phyloP scores from a whole-genome alignment of 2,329 filamentous ascomycete genomes.

The Diaporthe citri region DNA sequence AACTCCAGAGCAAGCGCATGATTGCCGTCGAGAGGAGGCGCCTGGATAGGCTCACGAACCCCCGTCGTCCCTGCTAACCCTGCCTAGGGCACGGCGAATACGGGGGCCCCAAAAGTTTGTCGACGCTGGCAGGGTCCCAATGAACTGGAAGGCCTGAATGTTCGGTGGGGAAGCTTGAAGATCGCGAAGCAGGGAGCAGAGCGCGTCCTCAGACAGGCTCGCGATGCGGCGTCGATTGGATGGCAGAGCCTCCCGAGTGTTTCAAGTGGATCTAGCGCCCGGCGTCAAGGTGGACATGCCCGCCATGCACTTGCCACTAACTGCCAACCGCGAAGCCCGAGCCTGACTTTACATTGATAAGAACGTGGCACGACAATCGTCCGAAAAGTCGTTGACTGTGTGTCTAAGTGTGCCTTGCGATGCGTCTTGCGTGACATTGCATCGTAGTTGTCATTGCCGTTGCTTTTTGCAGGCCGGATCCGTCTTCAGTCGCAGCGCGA shows the following conservation, averaged over 20 bases:
- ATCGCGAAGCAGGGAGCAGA: constrained; percentile 33
- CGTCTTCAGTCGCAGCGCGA: constrained; percentile 7
- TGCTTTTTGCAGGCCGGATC: not conserved
- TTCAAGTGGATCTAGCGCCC: constrained; percentile 46
- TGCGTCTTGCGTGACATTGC: constrained; percentile 8
- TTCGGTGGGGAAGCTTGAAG: constrained; percentile 34
- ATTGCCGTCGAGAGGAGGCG: constrained; percentile 28
- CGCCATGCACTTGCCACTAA: constrained; percentile 34
- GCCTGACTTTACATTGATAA: not conserved
- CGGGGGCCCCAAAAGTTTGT: constrained; percentile 22
- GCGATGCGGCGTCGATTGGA: constrained; percentile 45
- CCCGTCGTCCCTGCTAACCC: constrained; percentile 8
- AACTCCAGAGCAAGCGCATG: constrained; percentile 9
- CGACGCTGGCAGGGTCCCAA: constrained; percentile 23
- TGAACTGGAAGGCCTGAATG: constrained; percentile 17
- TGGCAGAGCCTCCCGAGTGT: constrained; percentile 43
- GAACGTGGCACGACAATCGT: constrained; percentile 7
- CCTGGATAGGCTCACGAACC: constrained; percentile 28
- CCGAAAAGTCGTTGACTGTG: not conserved
- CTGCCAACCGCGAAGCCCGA: constrained; percentile 8
- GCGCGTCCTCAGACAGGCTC: constrained; percentile 43
- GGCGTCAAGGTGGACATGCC: constrained; percentile 39
- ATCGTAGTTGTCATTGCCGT: not conserved
- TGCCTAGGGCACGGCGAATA: not conserved
- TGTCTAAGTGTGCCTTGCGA: not conserved